Evolutionary conservation across 2,329 filamentous ascomycete species (phyloP).

Genomic region (Exophiala bonariae): DNA sequence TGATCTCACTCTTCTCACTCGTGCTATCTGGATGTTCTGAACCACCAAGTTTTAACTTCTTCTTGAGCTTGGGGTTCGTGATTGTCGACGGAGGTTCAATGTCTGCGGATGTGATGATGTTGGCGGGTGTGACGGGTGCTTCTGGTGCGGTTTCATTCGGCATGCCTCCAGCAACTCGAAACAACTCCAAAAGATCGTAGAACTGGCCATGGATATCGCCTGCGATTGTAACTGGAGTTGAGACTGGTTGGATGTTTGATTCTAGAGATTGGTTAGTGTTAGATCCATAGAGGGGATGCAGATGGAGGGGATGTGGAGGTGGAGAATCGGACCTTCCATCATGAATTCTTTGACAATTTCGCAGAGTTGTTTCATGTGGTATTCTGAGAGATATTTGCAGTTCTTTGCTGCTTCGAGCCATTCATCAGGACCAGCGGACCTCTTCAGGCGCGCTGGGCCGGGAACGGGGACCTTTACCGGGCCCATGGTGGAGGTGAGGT

Average conservation of each 20-base stretch:
- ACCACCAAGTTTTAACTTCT: conserved; percentile 67
- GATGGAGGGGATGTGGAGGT: too few species aligned
- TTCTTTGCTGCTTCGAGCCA: conserved; percentile 97
- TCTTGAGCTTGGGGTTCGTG: conserved; percentile 80
- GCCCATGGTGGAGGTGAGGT: conserved; percentile 19
- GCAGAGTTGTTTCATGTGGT: conserved; percentile 97
- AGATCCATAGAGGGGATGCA: background rate
- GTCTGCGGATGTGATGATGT: conserved; percentile 83
- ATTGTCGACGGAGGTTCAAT: conserved; percentile 89
- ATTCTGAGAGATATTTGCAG: conserved; percentile 93
- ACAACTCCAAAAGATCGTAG: conserved; percentile 95
- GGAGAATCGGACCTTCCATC: conserved; percentile 76
- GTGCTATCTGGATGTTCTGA: conserved; percentile 23
- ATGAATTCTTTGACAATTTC: conserved; percentile 98
- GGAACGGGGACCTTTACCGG: conserved; percentile 70
- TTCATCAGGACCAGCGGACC: conserved; percentile 85
- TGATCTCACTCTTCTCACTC: conserved; percentile 30
- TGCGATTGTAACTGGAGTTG: conserved; percentile 93
- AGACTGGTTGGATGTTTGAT: conserved; percentile 98
- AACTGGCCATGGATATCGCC: conserved; percentile 99
- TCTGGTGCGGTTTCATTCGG: conserved; percentile 68
- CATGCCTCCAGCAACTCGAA: conserved; percentile 95
- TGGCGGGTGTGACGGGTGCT: conserved; percentile 66
- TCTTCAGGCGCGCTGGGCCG: conserved; percentile 80
- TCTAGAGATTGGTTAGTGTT: conserved; percentile 54